A percentile compares a stretch with the other conserved stretches of the same genome.
Conservation (phyloP, 2,329 filamentous ascomycete species). For the Phaeophleospora eucalypticola region DNA sequence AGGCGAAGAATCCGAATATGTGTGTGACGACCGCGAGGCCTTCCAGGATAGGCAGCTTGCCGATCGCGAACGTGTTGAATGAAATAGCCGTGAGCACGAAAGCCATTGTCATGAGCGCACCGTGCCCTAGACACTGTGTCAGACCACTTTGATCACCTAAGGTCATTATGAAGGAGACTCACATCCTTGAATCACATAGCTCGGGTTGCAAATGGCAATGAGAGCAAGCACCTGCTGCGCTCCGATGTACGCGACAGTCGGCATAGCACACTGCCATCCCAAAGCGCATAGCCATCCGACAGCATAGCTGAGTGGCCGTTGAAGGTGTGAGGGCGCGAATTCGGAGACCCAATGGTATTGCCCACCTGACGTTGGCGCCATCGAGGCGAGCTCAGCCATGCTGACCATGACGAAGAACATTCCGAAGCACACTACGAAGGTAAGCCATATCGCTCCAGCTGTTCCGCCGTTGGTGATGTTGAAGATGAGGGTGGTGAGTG, state of each 20-base stretch:
- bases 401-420: conserved; percentile 34
- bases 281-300: conserved; percentile 38
- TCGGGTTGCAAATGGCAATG: conserved; percentile 23
- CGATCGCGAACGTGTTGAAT: conserved; percentile 29
- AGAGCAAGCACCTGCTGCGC: conserved; percentile 29
- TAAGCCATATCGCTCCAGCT: conserved; percentile 51
- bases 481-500: conserved; percentile 21
- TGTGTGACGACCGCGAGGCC: conserved; percentile 27
- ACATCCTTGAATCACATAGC: conserved; percentile 23
- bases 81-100: conserved; percentile 24
- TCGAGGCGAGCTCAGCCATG: conserved; percentile 50
- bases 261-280: conserved; percentile 30
- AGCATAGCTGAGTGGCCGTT: conserved; percentile 54
- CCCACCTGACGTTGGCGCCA: conserved; percentile 55
- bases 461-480: conserved; percentile 47
- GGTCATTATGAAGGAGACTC: not conserved
- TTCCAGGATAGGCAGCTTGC: conserved; percentile 29
- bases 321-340: conserved; percentile 47
- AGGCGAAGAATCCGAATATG: conserved; percentile 30
- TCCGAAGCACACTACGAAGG: conserved; percentile 21
- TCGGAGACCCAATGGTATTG: conserved; percentile 48
- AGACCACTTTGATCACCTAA: not conserved
- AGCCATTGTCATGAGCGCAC: conserved; percentile 23
- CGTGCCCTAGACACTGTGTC: conserved; percentile 8
- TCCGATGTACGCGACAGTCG: conserved; percentile 25